Evolutionary conservation across 345 rosid genomes (phyloP).

Genomic region (Camelina sativa): DNA sequence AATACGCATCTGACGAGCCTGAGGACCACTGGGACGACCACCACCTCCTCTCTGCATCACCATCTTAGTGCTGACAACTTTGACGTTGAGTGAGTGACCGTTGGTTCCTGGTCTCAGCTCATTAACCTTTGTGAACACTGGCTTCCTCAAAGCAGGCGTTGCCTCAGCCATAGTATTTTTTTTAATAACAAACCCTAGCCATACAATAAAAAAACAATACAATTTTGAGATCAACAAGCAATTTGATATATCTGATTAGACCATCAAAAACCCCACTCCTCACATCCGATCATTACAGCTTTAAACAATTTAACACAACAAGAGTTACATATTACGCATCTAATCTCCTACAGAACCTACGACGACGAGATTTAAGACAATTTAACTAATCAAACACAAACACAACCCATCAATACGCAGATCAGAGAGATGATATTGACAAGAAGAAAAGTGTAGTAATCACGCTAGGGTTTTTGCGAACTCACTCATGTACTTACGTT

Average conservation of each 20-base stretch:
- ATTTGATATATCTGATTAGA: constrained; percentile 18
- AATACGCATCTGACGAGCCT: constrained; percentile 81
- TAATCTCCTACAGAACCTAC: neutral
- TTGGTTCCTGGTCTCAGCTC: constrained; percentile 92
- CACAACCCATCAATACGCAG: no score
- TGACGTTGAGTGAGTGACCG: constrained; percentile 83
- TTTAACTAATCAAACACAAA: neutral
- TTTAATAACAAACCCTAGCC: neutral
- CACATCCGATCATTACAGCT: no score
- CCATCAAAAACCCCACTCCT: no score
- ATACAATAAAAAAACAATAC: neutral
- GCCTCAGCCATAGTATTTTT: constrained; percentile 68
- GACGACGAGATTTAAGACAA: neutral
- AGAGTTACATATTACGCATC: constrained; percentile 2
- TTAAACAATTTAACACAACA: neutral
- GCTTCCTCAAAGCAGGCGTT: constrained; percentile 83
- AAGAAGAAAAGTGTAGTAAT: neutral
- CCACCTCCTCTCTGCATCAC: constrained; percentile 70
- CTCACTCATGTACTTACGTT: constrained; percentile 22
- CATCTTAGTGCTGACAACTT: constrained; percentile 82
- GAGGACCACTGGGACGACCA: constrained; percentile 76
- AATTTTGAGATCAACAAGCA: constrained; percentile 9
- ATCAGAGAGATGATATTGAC: constrained; percentile 10
- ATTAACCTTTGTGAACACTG: constrained; percentile 83
- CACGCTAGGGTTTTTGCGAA: constrained; percentile 27